Percentiles rank a stretch among this genome's conserved stretches.
Evolutionary conservation across 495 filamentous ascomycete species (phyloP).

Genomic region (Penicillium alfredii): DNA sequence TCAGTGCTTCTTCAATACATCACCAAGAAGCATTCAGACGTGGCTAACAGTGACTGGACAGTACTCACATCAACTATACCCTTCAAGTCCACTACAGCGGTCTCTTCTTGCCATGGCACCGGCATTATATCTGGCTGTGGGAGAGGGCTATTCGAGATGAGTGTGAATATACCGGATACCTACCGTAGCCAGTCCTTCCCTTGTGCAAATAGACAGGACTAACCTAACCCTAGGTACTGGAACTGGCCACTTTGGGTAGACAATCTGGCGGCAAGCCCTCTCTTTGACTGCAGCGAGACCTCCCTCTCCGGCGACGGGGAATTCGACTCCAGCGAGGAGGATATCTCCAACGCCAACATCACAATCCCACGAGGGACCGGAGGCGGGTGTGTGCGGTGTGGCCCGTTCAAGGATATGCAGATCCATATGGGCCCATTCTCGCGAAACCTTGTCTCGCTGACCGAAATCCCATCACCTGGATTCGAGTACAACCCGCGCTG

Average conservation of each 20-base stretch:
- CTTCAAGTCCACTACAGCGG: conserved; percentile 28
- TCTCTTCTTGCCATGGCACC: conserved; percentile 61
- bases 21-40: too few relatives aligned
- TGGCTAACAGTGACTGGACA: conserved; percentile 22
- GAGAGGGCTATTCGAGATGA: conserved; percentile 61
- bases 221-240: conserved; percentile 37
- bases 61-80: conserved; percentile 46
- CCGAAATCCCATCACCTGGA: conserved; percentile 19
- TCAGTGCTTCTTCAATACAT: conserved; percentile 1
- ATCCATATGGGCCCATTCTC: conserved; percentile 47
- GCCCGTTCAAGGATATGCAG: conserved; percentile 48
- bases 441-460: conserved; percentile 12
- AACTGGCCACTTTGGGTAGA: conserved; percentile 41
- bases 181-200: conserved; percentile 21
- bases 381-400: conserved; percentile 56
- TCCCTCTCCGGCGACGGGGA: conserved; percentile 46
- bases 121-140: conserved; percentile 54
- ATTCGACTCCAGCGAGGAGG: conserved; percentile 26
- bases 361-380: conserved; percentile 46
- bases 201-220: too few relatives aligned
- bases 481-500: conserved; percentile 55
- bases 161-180: conserved; percentile 57
- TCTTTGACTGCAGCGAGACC: conserved; percentile 42
- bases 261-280: conserved; percentile 30
- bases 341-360: conserved; percentile 8